Conservation (phyloP, 1,284 basidiomycete genomes). For the Apiotrichum domesticum region DNA sequence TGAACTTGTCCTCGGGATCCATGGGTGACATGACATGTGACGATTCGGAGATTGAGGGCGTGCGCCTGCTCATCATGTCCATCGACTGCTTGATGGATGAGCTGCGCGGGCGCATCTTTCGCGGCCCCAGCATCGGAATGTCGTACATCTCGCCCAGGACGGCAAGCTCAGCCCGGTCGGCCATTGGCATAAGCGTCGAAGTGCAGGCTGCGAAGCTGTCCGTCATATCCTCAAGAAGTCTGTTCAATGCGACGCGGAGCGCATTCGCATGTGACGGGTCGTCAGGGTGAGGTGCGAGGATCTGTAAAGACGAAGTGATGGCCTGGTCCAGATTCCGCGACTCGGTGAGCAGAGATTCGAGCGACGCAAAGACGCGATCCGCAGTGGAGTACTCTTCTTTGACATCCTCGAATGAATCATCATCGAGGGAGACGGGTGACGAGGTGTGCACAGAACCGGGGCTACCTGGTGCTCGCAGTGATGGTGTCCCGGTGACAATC, state of each 20-base stretch:
- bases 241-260: slow-evolving; percentile 33
- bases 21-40: not conserved
- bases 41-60: too few relatives aligned
- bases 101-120: not conserved
- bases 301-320: slow-evolving; percentile 22
- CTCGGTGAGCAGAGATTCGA: slow-evolving; percentile 18
- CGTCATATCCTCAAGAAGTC: slow-evolving; percentile 32
- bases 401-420: not conserved
- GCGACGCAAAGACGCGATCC: slow-evolving; percentile 3
- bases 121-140: slow-evolving; percentile 23
- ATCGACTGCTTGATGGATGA: not conserved
- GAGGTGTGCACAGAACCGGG: not conserved
- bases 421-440: not conserved
- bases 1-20: slow-evolving; percentile 32
- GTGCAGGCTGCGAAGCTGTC: slow-evolving; percentile 38
- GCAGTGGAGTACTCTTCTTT: not conserved
- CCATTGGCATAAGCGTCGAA: slow-evolving; percentile 26
- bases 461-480: not conserved
- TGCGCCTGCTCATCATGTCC: not conserved
- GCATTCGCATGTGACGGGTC: slow-evolving; percentile 19
- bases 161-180: slow-evolving; percentile 29
- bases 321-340: slow-evolving; percentile 21
- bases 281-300: slow-evolving; percentile 21
- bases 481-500: not conserved
- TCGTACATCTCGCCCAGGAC: slow-evolving; percentile 43